Evolutionary conservation across 2,329 filamentous ascomycete species (phyloP).

Genomic region (Grosmannia serpens): DNA sequence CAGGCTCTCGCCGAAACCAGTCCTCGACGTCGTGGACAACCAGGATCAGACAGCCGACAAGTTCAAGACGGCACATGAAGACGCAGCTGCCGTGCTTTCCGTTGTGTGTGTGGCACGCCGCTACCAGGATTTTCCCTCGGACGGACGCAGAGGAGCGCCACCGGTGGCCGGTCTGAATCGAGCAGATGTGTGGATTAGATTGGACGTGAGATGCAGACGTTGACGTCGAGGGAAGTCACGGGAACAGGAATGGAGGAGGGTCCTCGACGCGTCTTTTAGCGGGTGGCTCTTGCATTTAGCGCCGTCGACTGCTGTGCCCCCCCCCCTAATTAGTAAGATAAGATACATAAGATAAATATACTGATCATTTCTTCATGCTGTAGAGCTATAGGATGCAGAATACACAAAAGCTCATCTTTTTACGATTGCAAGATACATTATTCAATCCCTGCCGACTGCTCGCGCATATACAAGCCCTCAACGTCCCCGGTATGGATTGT

Average conservation of each 20-base stretch:
- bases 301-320: background rate
- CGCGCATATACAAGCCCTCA: background rate
- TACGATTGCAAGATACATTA: background rate
- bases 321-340: background rate
- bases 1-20: background rate
- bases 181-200: background rate
- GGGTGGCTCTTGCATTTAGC: background rate
- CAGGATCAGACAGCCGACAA: conserved; percentile 13
- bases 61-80: conserved; percentile 12
- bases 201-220: background rate
- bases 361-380: background rate
- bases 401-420: too few relatives aligned
- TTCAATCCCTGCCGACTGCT: background rate
- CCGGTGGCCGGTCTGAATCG: background rate
- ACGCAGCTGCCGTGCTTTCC: background rate
- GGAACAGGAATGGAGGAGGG: background rate
- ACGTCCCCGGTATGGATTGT: conserved; percentile 11
- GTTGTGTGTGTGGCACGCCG: background rate
- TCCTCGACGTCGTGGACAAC: conserved; percentile 9
- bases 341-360: background rate
- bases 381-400: background rate
- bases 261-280: background rate
- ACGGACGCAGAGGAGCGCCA: background rate
- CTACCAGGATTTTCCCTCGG: background rate
- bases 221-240: background rate